Evolutionary conservation across 169 alveolate genomes (phyloP).

Genomic region (Perkinsus olseni): DNA sequence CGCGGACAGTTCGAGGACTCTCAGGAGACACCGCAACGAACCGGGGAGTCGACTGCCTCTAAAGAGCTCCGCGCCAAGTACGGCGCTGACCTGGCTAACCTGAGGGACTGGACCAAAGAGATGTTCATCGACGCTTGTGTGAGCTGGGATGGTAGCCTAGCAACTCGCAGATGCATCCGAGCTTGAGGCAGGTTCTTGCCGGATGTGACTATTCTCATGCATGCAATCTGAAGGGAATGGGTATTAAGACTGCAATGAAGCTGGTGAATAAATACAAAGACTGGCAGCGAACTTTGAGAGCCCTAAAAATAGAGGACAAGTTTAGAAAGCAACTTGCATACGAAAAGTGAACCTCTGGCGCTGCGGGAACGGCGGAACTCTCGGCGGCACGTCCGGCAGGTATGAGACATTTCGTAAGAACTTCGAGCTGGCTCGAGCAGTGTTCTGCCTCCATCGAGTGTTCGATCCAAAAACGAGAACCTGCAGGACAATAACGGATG

Average conservation of each 20-base stretch:
- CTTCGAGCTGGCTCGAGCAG: not conserved
- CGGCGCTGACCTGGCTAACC: not conserved
- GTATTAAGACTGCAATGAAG: not conserved
- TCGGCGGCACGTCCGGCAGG: not conserved
- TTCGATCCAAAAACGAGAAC: not conserved
- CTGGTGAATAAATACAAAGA: not conserved
- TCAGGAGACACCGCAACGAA: too few relatives aligned
- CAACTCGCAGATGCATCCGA: not conserved
- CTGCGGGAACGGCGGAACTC: not conserved
- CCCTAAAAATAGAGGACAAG: not conserved
- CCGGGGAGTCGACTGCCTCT: not conserved
- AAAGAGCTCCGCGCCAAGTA: not conserved
- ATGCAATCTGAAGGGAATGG: not conserved
- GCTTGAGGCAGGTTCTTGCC: not conserved
- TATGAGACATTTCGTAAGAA: not conserved
- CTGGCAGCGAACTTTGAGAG: not conserved
- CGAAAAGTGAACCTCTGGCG: not conserved
- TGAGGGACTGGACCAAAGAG: not conserved
- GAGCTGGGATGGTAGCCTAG: not conserved
- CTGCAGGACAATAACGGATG: not conserved
- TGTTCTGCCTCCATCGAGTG: not conserved
- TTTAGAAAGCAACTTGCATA: not conserved
- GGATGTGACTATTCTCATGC: conserved; percentile 1
- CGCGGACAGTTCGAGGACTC: too few relatives aligned
- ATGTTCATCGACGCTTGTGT: not conserved